Conservation (phyloP, 2,329 filamentous ascomycete genomes). For the Fusarium nygamai region DNA sequence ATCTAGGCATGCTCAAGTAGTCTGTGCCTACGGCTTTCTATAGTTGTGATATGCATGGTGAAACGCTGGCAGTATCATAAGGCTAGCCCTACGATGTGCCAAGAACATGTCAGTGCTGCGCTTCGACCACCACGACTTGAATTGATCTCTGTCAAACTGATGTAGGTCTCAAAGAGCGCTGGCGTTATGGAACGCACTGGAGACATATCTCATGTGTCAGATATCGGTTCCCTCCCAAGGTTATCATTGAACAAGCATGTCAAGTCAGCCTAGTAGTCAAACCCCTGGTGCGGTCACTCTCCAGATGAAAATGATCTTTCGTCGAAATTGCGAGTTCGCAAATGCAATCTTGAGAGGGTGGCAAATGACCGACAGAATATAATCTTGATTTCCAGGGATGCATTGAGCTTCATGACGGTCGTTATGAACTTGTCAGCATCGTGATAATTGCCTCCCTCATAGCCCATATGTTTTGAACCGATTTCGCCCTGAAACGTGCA, state of each 20-base stretch:
- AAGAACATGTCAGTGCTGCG: too few relatives aligned
- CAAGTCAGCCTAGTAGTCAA: background rate
- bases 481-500: conserved; percentile 16
- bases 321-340: background rate
- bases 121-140: background rate
- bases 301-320: background rate
- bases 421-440: conserved; percentile 13
- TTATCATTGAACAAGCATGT: background rate
- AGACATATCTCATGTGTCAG: background rate
- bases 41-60: background rate
- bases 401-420: conserved; percentile 12
- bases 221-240: background rate
- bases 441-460: background rate
- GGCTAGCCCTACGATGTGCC: background rate
- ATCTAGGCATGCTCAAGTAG: background rate
- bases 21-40: background rate
- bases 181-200: too few relatives aligned
- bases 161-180: too few relatives aligned
- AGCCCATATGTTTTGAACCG: background rate
- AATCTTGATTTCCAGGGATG: background rate
- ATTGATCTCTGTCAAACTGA: background rate
- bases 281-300: background rate
- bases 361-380: background rate
- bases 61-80: background rate
- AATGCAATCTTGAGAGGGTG: background rate